These are phyloP conservation scores for Aspergillus fumigatus DNA, from an alignment of 2,329 filamentous ascomycete genomes.

Conservation along the genomic window DNA sequence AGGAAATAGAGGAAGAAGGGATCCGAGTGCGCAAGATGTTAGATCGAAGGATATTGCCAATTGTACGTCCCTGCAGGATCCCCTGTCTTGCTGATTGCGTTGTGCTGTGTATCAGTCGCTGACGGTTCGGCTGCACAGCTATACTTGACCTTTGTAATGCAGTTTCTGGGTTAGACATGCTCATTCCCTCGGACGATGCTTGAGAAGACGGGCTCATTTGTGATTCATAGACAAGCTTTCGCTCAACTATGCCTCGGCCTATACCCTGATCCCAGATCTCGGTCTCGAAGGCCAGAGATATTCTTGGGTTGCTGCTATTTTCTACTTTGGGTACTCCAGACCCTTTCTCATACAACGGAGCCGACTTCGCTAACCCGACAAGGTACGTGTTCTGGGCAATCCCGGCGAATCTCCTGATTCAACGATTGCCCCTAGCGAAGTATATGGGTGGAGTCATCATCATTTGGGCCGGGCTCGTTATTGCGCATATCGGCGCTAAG, in stretches of 20 bases:
- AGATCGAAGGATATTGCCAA: conserved; percentile 46
- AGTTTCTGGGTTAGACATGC: conserved; percentile 37
- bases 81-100: background rate
- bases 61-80: conserved; percentile 27
- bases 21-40: conserved; percentile 41
- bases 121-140: conserved; percentile 22
- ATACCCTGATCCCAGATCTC: conserved; percentile 40
- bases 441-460: conserved; percentile 39
- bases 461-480: conserved; percentile 40
- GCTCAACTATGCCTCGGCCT: conserved; percentile 37
- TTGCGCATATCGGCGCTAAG: conserved; percentile 35
- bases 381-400: conserved; percentile 29
- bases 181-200: background rate
- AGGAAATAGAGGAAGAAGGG: conserved; percentile 43
- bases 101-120: background rate
- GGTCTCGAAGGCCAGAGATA: conserved; percentile 41
- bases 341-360: background rate
- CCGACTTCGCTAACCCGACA: background rate
- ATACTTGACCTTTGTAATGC: conserved; percentile 42
- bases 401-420: conserved; percentile 40
- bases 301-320: conserved; percentile 43
- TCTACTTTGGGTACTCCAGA: conserved; percentile 42
- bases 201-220: background rate
- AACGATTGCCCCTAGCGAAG: conserved; percentile 41
- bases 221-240: conserved; percentile 23